These are phyloP conservation scores for Coemansia sp. DNA, from an alignment of 192 early-diverging fungal species.

Conservation along the genomic window DNA sequence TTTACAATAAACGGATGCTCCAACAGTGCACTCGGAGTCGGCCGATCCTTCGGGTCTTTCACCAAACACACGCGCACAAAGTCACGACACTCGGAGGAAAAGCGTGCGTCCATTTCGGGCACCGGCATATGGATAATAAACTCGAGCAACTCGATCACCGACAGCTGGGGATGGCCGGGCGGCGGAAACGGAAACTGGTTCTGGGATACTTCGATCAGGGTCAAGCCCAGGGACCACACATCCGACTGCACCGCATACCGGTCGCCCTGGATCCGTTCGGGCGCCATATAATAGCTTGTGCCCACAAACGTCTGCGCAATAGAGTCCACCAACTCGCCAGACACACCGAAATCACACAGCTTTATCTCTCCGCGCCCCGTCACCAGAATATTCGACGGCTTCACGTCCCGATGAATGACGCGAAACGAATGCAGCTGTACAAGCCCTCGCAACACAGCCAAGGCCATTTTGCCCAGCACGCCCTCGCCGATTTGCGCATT, in stretches of 20 bases:
- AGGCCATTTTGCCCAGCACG: conserved; percentile 84
- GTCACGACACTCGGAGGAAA: conserved; percentile 46
- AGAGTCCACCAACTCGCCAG: conserved; percentile 84
- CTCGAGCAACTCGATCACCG: conserved; percentile 91
- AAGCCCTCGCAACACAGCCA: conserved; percentile 86
- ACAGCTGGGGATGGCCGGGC: conserved; percentile 67
- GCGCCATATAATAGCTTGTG: conserved; percentile 96
- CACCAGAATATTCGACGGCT: conserved; percentile 96
- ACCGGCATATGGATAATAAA: conserved; percentile 89
- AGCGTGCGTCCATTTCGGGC: conserved; percentile 68
- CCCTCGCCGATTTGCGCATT: conserved; percentile 82
- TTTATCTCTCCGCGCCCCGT: conserved; percentile 90
- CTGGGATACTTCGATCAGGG: conserved; percentile 90
- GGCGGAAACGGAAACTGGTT: conserved; percentile 92
- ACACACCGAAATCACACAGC: conserved; percentile 97
- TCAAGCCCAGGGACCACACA: conserved; percentile 95
- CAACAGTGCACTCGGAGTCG: conserved; percentile 67
- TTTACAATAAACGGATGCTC: conserved; percentile 68
- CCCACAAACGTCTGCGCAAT: conserved; percentile 94
- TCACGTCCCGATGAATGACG: conserved; percentile 97
- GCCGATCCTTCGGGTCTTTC: conserved; percentile 70
- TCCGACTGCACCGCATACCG: conserved; percentile 87
- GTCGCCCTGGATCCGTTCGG: conserved; percentile 93
- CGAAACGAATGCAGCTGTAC: conserved; percentile 84
- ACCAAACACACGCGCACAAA: conserved; percentile 61